Evolutionary conservation across 1,284 basidiomycete species (phyloP).

Genomic region (Ganoderma meredithae): DNA sequence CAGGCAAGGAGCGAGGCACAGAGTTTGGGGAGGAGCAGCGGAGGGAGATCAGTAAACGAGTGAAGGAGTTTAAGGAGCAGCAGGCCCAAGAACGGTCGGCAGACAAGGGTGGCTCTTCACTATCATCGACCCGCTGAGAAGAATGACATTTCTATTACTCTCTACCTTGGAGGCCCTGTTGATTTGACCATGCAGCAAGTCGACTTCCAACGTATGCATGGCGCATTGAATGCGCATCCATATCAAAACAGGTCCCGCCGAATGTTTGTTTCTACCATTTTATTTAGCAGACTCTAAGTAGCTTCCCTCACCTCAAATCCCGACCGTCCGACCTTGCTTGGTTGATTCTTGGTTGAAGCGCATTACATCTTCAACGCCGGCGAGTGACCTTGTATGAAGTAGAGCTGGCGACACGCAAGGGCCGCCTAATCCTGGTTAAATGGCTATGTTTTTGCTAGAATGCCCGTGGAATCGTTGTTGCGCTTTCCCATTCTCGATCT

Average conservation of each 20-base stretch:
- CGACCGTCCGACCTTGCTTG: no score
- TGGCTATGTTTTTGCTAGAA: no score
- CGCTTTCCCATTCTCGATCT: not conserved
- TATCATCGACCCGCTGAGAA: not conserved
- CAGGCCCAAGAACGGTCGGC: not conserved
- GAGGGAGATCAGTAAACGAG: slow-evolving; percentile 47
- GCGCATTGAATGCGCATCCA: not conserved
- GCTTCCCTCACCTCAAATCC: no score
- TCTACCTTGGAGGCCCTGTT: not conserved
- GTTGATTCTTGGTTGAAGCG: no score
- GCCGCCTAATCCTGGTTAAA: no score
- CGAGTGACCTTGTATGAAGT: no score
- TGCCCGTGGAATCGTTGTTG: no score
- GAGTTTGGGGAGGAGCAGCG: slow-evolving; percentile 50
- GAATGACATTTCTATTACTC: not conserved
- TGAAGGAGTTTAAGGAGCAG: slow-evolving; percentile 42
- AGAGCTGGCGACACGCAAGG: no score
- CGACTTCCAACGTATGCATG: no score
- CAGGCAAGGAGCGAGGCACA: slow-evolving; percentile 51
- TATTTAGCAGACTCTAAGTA: no score
- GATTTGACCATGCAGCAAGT: no score
- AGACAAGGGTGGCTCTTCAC: not conserved
- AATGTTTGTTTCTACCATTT: not conserved
- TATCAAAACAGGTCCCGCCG: not conserved
- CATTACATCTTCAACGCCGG: not conserved